phyloP scores from a whole-genome alignment of 2,329 filamentous ascomycete genomes.

The Tolypocladium tundrense region DNA sequence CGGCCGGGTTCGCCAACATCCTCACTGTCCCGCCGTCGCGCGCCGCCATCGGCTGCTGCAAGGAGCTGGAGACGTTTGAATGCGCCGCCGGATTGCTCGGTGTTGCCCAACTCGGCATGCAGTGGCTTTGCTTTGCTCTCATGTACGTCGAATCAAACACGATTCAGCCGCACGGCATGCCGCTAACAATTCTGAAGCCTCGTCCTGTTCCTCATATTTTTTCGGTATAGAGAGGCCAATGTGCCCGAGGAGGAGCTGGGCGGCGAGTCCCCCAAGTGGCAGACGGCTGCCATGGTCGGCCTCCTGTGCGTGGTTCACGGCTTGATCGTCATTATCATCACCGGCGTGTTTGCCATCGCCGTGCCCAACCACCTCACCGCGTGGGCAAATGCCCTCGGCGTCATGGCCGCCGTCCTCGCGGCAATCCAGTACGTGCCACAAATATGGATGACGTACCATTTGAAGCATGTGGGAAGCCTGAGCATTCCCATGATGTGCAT shows the following conservation, averaged over 20 bases:
- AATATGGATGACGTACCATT: conserved; percentile 79
- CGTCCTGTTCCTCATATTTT: conserved; percentile 89
- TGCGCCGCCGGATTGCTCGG: conserved; percentile 81
- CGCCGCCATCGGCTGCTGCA: conserved; percentile 77
- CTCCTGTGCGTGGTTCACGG: conserved; percentile 65
- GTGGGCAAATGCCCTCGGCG: conserved; percentile 80
- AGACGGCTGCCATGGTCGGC: conserved; percentile 68
- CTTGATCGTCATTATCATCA: conserved; percentile 58
- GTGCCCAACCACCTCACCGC: conserved; percentile 53
- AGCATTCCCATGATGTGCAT: conserved; percentile 98
- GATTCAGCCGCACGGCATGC: background rate
- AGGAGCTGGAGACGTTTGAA: conserved; percentile 66
- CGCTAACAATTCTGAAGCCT: conserved; percentile 47
- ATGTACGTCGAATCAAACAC: conserved; percentile 53
- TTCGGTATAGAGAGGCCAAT: conserved; percentile 53
- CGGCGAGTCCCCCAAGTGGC: conserved; percentile 55
- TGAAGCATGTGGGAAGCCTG: conserved; percentile 81
- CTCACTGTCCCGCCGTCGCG: conserved; percentile 75
- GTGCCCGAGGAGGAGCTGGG: conserved; percentile 38
- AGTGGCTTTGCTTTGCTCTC: conserved; percentile 84
- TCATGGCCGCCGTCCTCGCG: conserved; percentile 68
- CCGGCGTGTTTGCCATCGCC: conserved; percentile 55
- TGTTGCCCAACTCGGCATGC: conserved; percentile 80
- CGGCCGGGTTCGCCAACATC: conserved; percentile 85
- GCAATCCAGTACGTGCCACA: conserved; percentile 90